Conservation (phyloP, 495 filamentous ascomycete species). For the Tuber calosporum region DNA sequence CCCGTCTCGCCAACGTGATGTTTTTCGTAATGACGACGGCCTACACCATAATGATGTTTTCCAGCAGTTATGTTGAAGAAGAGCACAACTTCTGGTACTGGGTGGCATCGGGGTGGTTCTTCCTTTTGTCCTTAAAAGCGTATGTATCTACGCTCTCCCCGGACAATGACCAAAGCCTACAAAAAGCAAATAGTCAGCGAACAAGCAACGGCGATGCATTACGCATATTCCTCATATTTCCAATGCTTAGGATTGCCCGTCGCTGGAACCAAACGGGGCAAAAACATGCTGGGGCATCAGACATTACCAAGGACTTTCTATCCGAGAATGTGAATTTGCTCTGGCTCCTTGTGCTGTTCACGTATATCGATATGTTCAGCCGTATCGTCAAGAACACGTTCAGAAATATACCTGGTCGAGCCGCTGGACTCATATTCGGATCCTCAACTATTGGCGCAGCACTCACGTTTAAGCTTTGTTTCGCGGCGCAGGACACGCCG, state of each 20-base stretch:
- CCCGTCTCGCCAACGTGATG: slow-evolving; percentile 26
- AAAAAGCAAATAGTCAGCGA: neutral
- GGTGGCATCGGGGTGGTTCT: slow-evolving; percentile 69
- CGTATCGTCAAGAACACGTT: slow-evolving; percentile 42
- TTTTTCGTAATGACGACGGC: slow-evolving; percentile 48
- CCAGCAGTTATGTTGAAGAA: slow-evolving; percentile 94
- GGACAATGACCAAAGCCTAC: neutral
- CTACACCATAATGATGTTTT: slow-evolving; percentile 90
- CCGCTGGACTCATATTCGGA: slow-evolving; percentile 70
- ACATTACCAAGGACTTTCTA: slow-evolving; percentile 68
- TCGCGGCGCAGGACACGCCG: slow-evolving; percentile 64
- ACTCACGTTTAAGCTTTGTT: slow-evolving; percentile 36
- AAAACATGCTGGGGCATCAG: slow-evolving; percentile 80
- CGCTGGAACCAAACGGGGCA: slow-evolving; percentile 97
- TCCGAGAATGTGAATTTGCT: slow-evolving; percentile 55
- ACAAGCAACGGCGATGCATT: neutral
- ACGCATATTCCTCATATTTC: slow-evolving; percentile 39
- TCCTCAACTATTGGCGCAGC: slow-evolving; percentile 59
- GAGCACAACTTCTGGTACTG: slow-evolving; percentile 99
- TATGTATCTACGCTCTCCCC: slow-evolving; percentile 15
- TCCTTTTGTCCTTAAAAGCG: slow-evolving; percentile 55
- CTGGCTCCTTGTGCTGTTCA: slow-evolving; percentile 65
- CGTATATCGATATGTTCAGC: slow-evolving; percentile 54
- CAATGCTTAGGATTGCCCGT: slow-evolving; percentile 49
- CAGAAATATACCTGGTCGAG: slow-evolving; percentile 26